A percentile compares a stretch with the other conserved stretches of the same genome.
These are phyloP conservation scores for Rachicladosporium sp. DNA, from an alignment of 2,329 filamentous ascomycete species.

Conservation along the genomic window DNA sequence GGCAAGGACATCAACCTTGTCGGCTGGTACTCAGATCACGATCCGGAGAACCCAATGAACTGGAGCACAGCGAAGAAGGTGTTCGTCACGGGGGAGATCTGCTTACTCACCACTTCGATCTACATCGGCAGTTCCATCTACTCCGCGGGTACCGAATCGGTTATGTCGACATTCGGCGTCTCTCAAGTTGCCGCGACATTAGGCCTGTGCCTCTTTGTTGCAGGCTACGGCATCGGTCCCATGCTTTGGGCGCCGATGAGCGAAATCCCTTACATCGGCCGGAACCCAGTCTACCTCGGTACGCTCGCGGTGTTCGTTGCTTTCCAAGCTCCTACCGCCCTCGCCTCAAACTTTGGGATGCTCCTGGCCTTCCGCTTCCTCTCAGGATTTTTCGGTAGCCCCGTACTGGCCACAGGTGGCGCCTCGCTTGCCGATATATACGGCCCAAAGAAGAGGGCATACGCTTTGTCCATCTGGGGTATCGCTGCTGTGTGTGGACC, in stretches of 20 bases:
- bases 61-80: slow-evolving; percentile 27
- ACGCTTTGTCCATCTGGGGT: slow-evolving; percentile 26
- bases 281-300: slow-evolving; percentile 35
- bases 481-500: slow-evolving; percentile 26
- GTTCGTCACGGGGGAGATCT: slow-evolving; percentile 33
- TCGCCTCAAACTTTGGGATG: slow-evolving; percentile 38
- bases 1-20: slow-evolving; percentile 39
- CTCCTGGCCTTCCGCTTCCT: slow-evolving; percentile 40
- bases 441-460: slow-evolving; percentile 22
- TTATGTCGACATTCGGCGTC: slow-evolving; percentile 34
- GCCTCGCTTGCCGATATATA: slow-evolving; percentile 32
- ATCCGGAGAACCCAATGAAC: slow-evolving; percentile 25
- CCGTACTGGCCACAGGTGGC: slow-evolving; percentile 31
- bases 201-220: slow-evolving; percentile 38
- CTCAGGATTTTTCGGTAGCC: slow-evolving; percentile 36
- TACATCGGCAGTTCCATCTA: slow-evolving; percentile 42
- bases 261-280: slow-evolving; percentile 37
- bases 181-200: slow-evolving; percentile 30
- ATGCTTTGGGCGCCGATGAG: slow-evolving; percentile 32
- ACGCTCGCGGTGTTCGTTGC: slow-evolving; percentile 37
- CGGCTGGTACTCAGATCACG: slow-evolving; percentile 39
- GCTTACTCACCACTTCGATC: slow-evolving; percentile 36
- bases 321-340: slow-evolving; percentile 34
- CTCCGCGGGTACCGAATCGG: slow-evolving; percentile 27
- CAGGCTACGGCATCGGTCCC: slow-evolving; percentile 37